Evolutionary conservation across 2,329 filamentous ascomycete genomes (phyloP).

Genomic region (Cryphonectria japonica): DNA sequence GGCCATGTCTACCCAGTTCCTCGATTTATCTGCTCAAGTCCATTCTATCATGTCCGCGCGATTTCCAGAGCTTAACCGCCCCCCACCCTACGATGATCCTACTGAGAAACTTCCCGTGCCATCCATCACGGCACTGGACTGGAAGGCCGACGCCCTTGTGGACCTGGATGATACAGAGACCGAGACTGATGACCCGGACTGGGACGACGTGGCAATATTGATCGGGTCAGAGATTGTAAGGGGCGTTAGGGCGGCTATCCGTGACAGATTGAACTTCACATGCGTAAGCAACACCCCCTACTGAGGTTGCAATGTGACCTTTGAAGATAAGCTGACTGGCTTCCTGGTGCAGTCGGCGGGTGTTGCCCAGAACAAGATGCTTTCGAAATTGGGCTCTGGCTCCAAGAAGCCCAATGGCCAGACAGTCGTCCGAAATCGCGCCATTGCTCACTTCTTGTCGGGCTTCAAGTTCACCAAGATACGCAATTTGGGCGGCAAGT

Average conservation of each 20-base stretch:
- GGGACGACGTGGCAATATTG: constrained; percentile 89
- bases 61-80: constrained; percentile 72
- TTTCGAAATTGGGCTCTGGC: constrained; percentile 89
- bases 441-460: constrained; percentile 76
- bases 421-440: constrained; percentile 88
- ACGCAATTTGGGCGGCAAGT: constrained; percentile 89
- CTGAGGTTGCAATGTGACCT: too few relatives aligned
- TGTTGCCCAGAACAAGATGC: constrained; percentile 88
- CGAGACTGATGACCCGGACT: constrained; percentile 84
- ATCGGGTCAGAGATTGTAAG: constrained; percentile 89
- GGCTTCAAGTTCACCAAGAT: constrained; percentile 95
- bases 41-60: constrained; percentile 74
- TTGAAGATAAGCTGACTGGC: not conserved
- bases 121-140: constrained; percentile 71
- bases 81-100: constrained; percentile 74
- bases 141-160: constrained; percentile 80
- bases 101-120: constrained; percentile 74
- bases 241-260: constrained; percentile 70
- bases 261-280: constrained; percentile 77
- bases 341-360: constrained; percentile 55
- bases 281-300: constrained; percentile 49
- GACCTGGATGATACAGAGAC: constrained; percentile 73
- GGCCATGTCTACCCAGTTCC: constrained; percentile 53
- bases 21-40: constrained; percentile 86
- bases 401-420: constrained; percentile 94